Evolutionary conservation across 345 rosid species (phyloP), one percentile per base, ranked within the genome.

Genomic region (Syzygium oleosum): DNA sequence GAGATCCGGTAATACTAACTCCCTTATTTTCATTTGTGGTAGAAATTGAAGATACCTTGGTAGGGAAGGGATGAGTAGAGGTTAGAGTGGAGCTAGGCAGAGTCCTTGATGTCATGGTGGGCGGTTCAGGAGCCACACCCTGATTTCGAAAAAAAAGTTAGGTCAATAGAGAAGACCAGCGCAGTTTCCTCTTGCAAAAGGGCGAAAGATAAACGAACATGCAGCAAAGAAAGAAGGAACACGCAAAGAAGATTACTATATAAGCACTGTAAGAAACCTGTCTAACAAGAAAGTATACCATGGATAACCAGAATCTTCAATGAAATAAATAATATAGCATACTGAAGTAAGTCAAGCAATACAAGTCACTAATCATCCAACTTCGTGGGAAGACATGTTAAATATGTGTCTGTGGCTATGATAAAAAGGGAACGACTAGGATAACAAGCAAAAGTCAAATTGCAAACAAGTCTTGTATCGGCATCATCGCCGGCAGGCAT

Each of bases 1-100:
- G 98, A 98, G 98, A 95, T 91, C 99, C 92, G 98, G 94, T 92
- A 94, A 94, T 91, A 98, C 96, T 96, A 95, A 94, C 98, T 94
- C 96, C 99, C 96, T 93, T 96, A 98, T 98, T 98, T 96, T 98
- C 97, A 98, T 95, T 95, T 93, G 92, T 95, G 94, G 96, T 95
- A 94, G 92, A 92, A 96, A 96, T 92, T 86, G 97, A 95, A 95
- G 99, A 93, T 97, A 97, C 98, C 99, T 96, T 96, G 93, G 95
- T 89, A 90, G 94, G 91, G 89, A 90, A 89, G 83, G 93, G 89
- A 89, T 90, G 94, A 89, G 86, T 90, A 63, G 95, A 86, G 68
- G 94, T 89, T 88, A 91, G 23, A 88, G 92, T 88, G 87, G 92
- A 87, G 78, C 89, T 93, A 77, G 88, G 87, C 79, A 83, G 80